Evolutionary conservation across 805 yeast genomes (phyloP).

Genomic region (Metschnikowia kunwiensis): DNA sequence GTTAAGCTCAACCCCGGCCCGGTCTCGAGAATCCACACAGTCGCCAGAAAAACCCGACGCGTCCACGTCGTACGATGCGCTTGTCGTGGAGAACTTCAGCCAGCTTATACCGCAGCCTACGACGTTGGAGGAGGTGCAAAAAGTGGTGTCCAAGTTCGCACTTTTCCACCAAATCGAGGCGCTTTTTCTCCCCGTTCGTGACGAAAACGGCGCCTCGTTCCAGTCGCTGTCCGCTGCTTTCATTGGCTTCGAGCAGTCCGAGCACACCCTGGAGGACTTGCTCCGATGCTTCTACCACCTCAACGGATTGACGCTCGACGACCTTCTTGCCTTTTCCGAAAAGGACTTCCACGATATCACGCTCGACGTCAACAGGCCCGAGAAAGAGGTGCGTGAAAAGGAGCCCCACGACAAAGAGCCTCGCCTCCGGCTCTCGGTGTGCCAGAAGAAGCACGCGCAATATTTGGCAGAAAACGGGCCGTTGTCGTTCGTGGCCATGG

Average conservation of each 20-base stretch:
- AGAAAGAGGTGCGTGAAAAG: not conserved
- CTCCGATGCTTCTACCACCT: slow-evolving; percentile 47
- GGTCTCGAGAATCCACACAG: no score
- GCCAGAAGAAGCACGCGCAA: slow-evolving; percentile 38
- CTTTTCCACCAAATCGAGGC: slow-evolving; percentile 48
- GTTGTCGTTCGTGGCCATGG: not conserved
- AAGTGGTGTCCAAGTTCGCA: slow-evolving; percentile 42
- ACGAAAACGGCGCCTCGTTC: slow-evolving; percentile 39
- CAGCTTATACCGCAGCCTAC: slow-evolving; percentile 48
- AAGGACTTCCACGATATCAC: slow-evolving; percentile 31
- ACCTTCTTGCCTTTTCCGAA: slow-evolving; percentile 36
- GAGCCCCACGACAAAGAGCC: not conserved
- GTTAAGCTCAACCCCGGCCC: no score
- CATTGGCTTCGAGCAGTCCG: slow-evolving; percentile 41
- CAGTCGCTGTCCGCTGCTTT: slow-evolving; percentile 35
- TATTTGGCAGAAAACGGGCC: slow-evolving; percentile 16
- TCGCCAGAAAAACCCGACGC: not conserved
- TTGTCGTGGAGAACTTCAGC: slow-evolving; percentile 44
- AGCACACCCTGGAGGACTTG: slow-evolving; percentile 43
- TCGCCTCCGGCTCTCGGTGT: slow-evolving; percentile 27
- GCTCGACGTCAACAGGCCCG: slow-evolving; percentile 2
- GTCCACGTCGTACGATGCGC: slow-evolving; percentile 20
- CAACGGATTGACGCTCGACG: slow-evolving; percentile 44
- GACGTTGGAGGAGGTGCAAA: slow-evolving; percentile 20
- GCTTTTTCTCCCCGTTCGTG: slow-evolving; percentile 49